Conservation (phyloP, 2,329 filamentous ascomycete species). For the Simplicillium sp. region DNA sequence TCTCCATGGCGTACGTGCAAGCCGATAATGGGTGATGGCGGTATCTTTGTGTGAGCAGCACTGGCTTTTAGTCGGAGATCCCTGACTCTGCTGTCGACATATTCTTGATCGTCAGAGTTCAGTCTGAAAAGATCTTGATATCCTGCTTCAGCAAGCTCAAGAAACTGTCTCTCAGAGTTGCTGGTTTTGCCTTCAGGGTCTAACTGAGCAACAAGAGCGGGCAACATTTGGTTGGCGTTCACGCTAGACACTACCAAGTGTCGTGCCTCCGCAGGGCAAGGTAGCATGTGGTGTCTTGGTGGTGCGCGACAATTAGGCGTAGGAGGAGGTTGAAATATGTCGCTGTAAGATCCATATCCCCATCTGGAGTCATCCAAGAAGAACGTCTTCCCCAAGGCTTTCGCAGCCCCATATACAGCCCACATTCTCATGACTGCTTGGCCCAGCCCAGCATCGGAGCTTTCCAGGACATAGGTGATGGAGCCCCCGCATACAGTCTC, state of each 20-base stretch:
- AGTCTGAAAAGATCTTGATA: conserved; percentile 70
- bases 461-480: conserved; percentile 71
- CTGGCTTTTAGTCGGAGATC: conserved; percentile 41
- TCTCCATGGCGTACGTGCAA: conserved; percentile 77
- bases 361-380: conserved; percentile 80
- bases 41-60: conserved; percentile 26
- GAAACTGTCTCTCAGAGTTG: conserved; percentile 42
- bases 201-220: conserved; percentile 34
- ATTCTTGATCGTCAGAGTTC: conserved; percentile 52
- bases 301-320: conserved; percentile 59
- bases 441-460: conserved; percentile 64
- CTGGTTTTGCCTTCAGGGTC: conserved; percentile 14
- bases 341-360: conserved; percentile 67
- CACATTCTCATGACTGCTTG: conserved; percentile 70
- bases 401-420: conserved; percentile 73
- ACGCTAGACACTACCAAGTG: conserved; percentile 67
- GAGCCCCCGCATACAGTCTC: conserved; percentile 56
- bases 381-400: conserved; percentile 64
- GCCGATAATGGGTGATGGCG: conserved; percentile 43
- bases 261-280: conserved; percentile 66
- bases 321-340: conserved; percentile 62
- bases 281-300: conserved; percentile 64
- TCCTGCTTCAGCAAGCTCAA: conserved; percentile 56
- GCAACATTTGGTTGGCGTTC: conserved; percentile 57
- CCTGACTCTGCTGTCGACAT: conserved; percentile 50